phyloP scores from a whole-genome alignment of 2,329 filamentous ascomycete species.

The Plenodomus tracheiphilus region DNA sequence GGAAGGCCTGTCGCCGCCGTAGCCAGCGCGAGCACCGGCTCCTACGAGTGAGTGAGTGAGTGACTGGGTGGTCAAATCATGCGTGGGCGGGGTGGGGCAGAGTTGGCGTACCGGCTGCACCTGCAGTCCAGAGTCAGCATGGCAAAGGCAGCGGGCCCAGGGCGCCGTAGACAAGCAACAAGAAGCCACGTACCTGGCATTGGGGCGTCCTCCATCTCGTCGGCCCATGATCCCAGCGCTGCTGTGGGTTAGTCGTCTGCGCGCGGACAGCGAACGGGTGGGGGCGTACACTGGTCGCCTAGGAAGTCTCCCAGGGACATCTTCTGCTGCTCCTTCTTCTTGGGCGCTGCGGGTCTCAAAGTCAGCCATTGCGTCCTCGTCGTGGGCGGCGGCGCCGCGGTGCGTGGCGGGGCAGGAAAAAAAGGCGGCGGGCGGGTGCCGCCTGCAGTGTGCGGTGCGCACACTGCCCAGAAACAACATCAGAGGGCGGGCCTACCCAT shows the following conservation, averaged over 20 bases:
- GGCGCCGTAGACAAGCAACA: slow-evolving; percentile 15
- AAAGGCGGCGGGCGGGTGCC: slow-evolving; percentile 22
- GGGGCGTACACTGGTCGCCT: slow-evolving; percentile 77
- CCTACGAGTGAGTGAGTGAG: slow-evolving; percentile 31
- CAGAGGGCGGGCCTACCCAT: slow-evolving; percentile 52
- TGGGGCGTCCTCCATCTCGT: slow-evolving; percentile 91
- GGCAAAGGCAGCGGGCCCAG: too few species aligned
- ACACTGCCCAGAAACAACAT: slow-evolving; percentile 3
- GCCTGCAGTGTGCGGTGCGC: slow-evolving; percentile 30
- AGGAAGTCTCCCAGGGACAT: slow-evolving; percentile 98
- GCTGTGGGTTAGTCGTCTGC: slow-evolving; percentile 33
- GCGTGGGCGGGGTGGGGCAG: slow-evolving; percentile 8
- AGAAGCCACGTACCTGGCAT: slow-evolving; percentile 65
- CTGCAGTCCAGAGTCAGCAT: slow-evolving; percentile 11
- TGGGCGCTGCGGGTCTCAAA: slow-evolving; percentile 67
- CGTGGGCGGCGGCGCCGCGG: slow-evolving; percentile 14
- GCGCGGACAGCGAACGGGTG: slow-evolving; percentile 17
- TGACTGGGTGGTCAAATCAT: background rate
- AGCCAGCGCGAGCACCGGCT: slow-evolving; percentile 49
- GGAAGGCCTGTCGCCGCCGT: slow-evolving; percentile 54
- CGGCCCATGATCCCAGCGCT: slow-evolving; percentile 92
- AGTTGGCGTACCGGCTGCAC: slow-evolving; percentile 35
- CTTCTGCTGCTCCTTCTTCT: slow-evolving; percentile 93
- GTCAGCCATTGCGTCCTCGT: slow-evolving; percentile 48
- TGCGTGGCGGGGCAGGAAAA: slow-evolving; percentile 27